Evolutionary conservation across 305 asterid species (phyloP).

Genomic region (Stenogyne calaminthoides): DNA sequence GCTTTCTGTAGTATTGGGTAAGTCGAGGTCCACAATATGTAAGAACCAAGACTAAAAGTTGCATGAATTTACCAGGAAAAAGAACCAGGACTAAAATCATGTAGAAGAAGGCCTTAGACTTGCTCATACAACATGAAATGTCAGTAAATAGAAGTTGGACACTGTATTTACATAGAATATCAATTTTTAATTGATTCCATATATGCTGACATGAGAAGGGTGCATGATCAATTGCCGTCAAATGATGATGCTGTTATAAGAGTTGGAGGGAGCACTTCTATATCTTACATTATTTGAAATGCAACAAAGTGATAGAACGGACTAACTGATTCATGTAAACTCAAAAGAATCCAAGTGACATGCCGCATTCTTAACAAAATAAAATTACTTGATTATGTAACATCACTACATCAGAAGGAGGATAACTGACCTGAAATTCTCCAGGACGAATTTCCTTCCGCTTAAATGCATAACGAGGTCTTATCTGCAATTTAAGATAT

Average conservation of each 20-base stretch:
- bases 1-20: constrained; percentile 88
- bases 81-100: constrained; percentile 12
- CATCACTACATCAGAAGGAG: constrained; percentile 15
- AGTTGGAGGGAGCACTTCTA: neutral
- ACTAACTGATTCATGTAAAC: constrained; percentile 2
- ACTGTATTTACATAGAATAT: constrained; percentile 11
- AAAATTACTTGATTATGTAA: constrained; percentile 20
- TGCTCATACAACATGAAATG: constrained; percentile 6
- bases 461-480: constrained; percentile 64
- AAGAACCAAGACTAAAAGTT: constrained; percentile 20
- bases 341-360: neutral
- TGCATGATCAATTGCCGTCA: neutral
- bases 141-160: neutral
- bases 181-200: constrained; percentile 18
- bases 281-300: neutral
- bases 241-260: constrained; percentile 19
- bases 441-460: constrained; percentile 90
- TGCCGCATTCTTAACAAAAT: constrained; percentile 12
- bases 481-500: neutral
- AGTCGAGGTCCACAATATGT: constrained; percentile 76
- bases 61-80: constrained; percentile 16
- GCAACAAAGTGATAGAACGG: constrained; percentile 12
- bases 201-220: neutral
- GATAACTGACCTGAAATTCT: constrained; percentile 81
- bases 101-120: constrained; percentile 11